Base-by-base conservation (phyloP, 805 yeast genomes). In the Kregervanrija delftensis region DNA sequence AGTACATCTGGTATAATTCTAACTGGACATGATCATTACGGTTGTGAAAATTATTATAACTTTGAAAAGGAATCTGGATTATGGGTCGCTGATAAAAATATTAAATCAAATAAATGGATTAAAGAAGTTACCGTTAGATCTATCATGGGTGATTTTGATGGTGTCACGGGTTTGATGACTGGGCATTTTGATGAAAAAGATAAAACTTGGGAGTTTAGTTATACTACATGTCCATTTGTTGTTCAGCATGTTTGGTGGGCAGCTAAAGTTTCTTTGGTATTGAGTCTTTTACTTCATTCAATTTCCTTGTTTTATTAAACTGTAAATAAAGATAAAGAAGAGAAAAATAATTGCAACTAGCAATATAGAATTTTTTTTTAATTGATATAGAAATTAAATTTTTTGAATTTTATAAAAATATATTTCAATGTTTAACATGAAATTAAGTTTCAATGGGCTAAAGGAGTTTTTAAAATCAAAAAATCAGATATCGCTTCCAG, bases 171-270 rank as follows among this genome's bases (percentile, higher is more conserved):
- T 0, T 65, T 93, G 11, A 65, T 93, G 51, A 82, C 89, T 1
- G 97, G 95, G 2, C 77, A 72, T 42, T 83, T 76, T 60, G 69
- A 78, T 55, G 51, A 64, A 11, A 49, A 46, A 0, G 49, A 61
- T 0, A 54, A 63, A 1, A 54, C 57, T 14, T 84, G 95, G 91
- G 73, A 73, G 13, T 90, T 86, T 68, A 66, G 73, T 28, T 91
- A 79, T 65, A 63, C 75, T 5, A 68, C 83, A 48, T 93, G 99
- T 66, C 82, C 89, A 12, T 91, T 91, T 61, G 74, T 76, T 2
- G 77, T 87, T 10, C 97, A 90, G 65, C 97, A 90, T 60, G 78
- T 85, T 43, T 93, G 99, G 99, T 93, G 99, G 99, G 86, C 76
- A 8, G 74, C 95, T 2, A 81, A 86, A 56, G 73, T 81, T 1